Evolutionary conservation across 768 basidiomycete species (phyloP).

Genomic region (Serendipita sp.): DNA sequence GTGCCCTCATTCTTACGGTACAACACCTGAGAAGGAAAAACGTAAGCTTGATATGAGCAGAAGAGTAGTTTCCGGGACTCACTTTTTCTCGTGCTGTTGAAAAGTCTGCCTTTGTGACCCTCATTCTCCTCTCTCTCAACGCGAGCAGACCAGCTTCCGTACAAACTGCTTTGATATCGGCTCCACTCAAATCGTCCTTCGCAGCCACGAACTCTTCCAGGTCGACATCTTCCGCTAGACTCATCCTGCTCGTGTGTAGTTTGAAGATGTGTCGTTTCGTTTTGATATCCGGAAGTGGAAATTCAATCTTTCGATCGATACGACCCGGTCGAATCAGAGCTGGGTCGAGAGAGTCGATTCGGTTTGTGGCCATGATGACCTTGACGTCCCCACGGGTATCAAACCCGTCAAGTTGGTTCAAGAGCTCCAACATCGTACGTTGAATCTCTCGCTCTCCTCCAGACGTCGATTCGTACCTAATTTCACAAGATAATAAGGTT

Average conservation of each 20-base stretch:
- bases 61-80: slow-evolving; percentile 9
- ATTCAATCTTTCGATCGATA: slow-evolving; percentile 98
- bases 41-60: background rate
- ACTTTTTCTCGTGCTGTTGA: slow-evolving; percentile 89
- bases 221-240: slow-evolving; percentile 70
- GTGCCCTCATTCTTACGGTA: slow-evolving; percentile 98
- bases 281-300: slow-evolving; percentile 93
- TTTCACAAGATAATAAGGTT: slow-evolving; percentile 9
- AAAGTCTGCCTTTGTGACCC: slow-evolving; percentile 84
- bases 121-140: slow-evolving; percentile 84
- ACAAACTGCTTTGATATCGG: slow-evolving; percentile 98
- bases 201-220: slow-evolving; percentile 89
- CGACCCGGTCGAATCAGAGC: slow-evolving; percentile 96
- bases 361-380: slow-evolving; percentile 99
- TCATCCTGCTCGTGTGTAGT: slow-evolving; percentile 92
- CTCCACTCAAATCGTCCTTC: slow-evolving; percentile 92
- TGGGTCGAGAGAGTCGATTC: slow-evolving; percentile 92
- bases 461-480: slow-evolving; percentile 91
- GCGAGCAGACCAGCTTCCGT: slow-evolving; percentile 97
- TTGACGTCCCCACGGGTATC: slow-evolving; percentile 99
- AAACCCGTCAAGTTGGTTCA: slow-evolving; percentile 99
- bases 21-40: slow-evolving; percentile 35
- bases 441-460: slow-evolving; percentile 99
- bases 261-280: slow-evolving; percentile 99
- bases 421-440: slow-evolving; percentile 93